phyloP scores from a whole-genome alignment of 139 green algal genomes.

The Chlorella vulgaris region DNA sequence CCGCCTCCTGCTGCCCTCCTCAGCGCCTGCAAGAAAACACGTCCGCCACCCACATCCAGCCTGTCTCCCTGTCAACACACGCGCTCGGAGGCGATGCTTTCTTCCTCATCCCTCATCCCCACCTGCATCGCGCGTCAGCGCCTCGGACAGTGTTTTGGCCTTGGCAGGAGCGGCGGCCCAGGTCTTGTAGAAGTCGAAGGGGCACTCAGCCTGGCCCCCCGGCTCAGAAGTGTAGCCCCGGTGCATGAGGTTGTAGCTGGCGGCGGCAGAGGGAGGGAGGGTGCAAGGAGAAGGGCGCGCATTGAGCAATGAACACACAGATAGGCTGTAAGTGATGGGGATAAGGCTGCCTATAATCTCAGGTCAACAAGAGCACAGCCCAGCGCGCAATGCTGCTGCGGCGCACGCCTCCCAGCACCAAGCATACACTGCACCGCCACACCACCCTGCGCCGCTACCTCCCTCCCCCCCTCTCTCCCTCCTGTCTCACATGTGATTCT shows the following conservation, averaged over 20 bases:
- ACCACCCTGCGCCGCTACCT: neutral
- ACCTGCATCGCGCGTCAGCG: slow-evolving; percentile 46
- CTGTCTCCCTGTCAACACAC: too few relatives aligned
- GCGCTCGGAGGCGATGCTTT: too few relatives aligned
- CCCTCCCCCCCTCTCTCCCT: neutral
- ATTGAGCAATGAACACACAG: neutral
- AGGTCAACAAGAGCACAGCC: too few relatives aligned
- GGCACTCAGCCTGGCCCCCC: slow-evolving; percentile 57
- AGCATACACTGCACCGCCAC: neutral
- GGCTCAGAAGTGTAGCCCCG: slow-evolving; percentile 65
- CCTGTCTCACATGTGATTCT: slow-evolving; percentile 66
- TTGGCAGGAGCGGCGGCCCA: slow-evolving; percentile 53
- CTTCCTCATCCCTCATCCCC: neutral
- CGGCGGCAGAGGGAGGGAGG: neutral
- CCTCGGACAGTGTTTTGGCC: slow-evolving; percentile 34
- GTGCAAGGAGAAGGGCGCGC: neutral
- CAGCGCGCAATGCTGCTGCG: too few relatives aligned
- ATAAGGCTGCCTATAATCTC: too few relatives aligned
- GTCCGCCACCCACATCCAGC: too few relatives aligned
- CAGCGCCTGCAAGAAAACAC: too few relatives aligned
- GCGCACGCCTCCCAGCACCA: neutral
- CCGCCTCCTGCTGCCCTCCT: too few relatives aligned
- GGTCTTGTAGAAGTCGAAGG: slow-evolving; percentile 75
- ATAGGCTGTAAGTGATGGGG: neutral
- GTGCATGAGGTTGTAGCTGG: slow-evolving; percentile 72